Conservation (phyloP, 1,284 basidiomycete species). For the Mycena citricolor region DNA sequence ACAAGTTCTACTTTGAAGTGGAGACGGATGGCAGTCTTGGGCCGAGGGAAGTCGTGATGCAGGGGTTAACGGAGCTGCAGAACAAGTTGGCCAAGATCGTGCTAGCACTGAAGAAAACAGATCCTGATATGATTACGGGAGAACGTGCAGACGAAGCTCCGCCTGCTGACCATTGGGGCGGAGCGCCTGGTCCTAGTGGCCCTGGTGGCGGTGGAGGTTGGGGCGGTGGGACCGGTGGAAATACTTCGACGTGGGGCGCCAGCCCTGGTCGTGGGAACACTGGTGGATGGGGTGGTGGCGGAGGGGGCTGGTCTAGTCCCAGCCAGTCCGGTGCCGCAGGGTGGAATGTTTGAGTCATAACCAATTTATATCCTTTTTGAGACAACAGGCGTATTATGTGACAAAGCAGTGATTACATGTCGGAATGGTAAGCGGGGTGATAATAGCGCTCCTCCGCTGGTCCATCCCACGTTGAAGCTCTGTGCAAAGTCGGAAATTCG, state of each 20-base stretch:
- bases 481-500: too few species aligned
- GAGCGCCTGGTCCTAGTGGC: slow-evolving; percentile 9
- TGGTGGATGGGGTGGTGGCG: slow-evolving; percentile 26
- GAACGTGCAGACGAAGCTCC: slow-evolving; percentile 37
- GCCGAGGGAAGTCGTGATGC: slow-evolving; percentile 85
- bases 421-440: too few species aligned
- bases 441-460: too few species aligned
- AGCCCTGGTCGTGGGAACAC: slow-evolving; percentile 32
- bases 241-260: slow-evolving; percentile 22
- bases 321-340: slow-evolving; percentile 46
- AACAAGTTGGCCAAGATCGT: slow-evolving; percentile 82
- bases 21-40: slow-evolving; percentile 89
- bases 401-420: too few species aligned
- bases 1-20: slow-evolving; percentile 88
- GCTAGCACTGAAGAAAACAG: slow-evolving; percentile 68
- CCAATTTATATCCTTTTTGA: too few species aligned
- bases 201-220: slow-evolving; percentile 14
- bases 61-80: slow-evolving; percentile 82
- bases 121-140: slow-evolving; percentile 47
- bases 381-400: too few species aligned
- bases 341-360: slow-evolving; percentile 58
- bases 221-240: slow-evolving; percentile 2
- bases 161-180: slow-evolving; percentile 37
- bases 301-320: slow-evolving; percentile 35
- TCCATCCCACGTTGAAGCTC: too few species aligned